A percentile compares a stretch with the other conserved stretches of the same genome.
These are phyloP conservation scores for Eucalyptus tenuipes DNA, from an alignment of 345 rosid species.

Conservation along the genomic window DNA sequence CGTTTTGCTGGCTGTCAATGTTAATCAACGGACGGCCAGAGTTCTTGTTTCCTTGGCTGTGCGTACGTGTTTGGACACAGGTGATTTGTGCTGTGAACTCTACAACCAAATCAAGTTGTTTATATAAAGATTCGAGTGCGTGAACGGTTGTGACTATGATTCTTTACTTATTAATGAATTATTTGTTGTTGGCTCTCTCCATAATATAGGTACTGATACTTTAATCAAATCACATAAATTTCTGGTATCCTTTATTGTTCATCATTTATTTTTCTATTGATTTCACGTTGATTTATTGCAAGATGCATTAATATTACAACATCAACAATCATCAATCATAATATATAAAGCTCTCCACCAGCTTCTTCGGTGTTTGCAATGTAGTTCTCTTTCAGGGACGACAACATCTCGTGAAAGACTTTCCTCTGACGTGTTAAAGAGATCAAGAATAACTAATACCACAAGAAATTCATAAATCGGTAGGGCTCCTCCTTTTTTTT, in stretches of 20 bases:
- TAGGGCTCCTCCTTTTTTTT: background rate
- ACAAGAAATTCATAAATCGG: background rate
- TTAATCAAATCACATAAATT: too few species aligned
- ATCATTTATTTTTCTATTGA: too few species aligned
- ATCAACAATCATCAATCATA: background rate
- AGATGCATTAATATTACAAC: background rate
- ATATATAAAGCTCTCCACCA: background rate
- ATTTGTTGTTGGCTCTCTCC: too few species aligned
- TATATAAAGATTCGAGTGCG: too few species aligned
- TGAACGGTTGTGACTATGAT: too few species aligned
- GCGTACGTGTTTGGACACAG: background rate
- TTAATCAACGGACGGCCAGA: background rate
- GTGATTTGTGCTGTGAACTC: background rate
- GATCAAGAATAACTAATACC: background rate
- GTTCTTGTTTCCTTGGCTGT: background rate
- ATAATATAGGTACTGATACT: accelerated
- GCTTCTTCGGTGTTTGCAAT: background rate
- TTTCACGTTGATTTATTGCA: too few species aligned
- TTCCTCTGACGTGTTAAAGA: background rate
- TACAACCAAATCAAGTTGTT: background rate
- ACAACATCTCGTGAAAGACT: background rate
- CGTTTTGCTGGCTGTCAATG: background rate
- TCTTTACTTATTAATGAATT: too few species aligned
- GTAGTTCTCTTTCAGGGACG: background rate
- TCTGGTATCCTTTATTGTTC: too few species aligned